phyloP scores from a whole-genome alignment of 2,329 filamentous ascomycete genomes.

The Chaetomium sp. region DNA sequence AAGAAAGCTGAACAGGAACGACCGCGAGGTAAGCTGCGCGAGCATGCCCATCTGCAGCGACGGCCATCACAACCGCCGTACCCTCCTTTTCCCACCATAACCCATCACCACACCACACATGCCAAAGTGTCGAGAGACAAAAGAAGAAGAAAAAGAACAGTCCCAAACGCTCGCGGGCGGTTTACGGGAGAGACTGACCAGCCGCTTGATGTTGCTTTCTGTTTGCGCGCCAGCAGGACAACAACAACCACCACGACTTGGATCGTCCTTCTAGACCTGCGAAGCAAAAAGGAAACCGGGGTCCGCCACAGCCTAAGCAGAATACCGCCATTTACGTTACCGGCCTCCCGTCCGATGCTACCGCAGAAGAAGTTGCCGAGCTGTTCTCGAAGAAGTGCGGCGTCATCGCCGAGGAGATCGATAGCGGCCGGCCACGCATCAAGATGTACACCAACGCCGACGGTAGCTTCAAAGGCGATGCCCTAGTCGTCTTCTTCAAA shows the following conservation, averaged over 20 bases:
- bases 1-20: conserved; percentile 37
- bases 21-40: conserved; percentile 39
- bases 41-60: conserved; percentile 21
- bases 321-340: conserved; percentile 94
- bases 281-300: conserved; percentile 29
- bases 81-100: conserved; percentile 10
- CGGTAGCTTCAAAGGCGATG: conserved; percentile 88
- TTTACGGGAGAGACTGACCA: conserved; percentile 23
- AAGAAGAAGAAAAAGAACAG: neutral
- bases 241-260: conserved; percentile 31
- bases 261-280: conserved; percentile 34
- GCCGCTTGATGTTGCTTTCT: conserved; percentile 20
- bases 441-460: conserved; percentile 82
- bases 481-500: conserved; percentile 89
- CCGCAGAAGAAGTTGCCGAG: conserved; percentile 71
- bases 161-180: conserved; percentile 13
- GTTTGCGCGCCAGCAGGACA: conserved; percentile 25
- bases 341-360: conserved; percentile 73
- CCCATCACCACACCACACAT: conserved; percentile 7
- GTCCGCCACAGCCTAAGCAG: conserved; percentile 48
- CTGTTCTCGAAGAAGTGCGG: conserved; percentile 80
- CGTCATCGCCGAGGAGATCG: conserved; percentile 90
- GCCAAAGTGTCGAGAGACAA: conserved; percentile 9
- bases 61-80: conserved; percentile 13
- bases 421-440: conserved; percentile 79